A percentile compares a stretch with the other conserved stretches of the same genome.
These are phyloP conservation scores for Dioscorea dumetorum DNA, from an alignment of 106 monocot species.

Conservation along the genomic window DNA sequence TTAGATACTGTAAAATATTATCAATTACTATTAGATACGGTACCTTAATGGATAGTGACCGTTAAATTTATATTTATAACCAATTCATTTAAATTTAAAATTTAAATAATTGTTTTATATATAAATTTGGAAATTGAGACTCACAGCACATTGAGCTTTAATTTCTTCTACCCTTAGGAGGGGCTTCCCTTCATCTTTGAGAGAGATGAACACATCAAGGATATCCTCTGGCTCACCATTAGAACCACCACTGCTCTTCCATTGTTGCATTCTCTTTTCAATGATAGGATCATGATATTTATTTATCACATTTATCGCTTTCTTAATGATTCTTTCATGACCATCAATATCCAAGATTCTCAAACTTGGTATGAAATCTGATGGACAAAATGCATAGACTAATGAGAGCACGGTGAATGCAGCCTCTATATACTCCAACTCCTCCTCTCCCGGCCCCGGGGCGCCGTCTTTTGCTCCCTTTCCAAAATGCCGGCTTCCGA, in stretches of 20 bases:
- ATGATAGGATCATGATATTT: conserved; percentile 25
- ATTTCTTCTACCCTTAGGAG: conserved; percentile 20
- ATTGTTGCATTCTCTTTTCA: conserved; percentile 14
- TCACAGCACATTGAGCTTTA: conserved; percentile 21
- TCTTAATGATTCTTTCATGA: conserved; percentile 18
- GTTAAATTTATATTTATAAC: too few relatives aligned
- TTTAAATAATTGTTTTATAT: too few relatives aligned
- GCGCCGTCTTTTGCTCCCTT: not conserved
- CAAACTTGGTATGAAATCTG: conserved; percentile 24
- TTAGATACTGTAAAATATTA: too few relatives aligned
- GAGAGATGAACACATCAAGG: conserved; percentile 18
- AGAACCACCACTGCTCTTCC: not conserved
- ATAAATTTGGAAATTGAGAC: not conserved
- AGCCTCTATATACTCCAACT: conserved; percentile 22
- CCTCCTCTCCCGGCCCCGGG: conserved; percentile 12
- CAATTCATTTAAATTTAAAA: too few relatives aligned
- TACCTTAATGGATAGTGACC: too few relatives aligned
- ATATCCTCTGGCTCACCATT: conserved; percentile 10
- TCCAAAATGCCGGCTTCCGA: conserved; percentile 14
- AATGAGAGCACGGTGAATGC: not conserved
- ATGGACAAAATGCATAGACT: conserved; percentile 7
- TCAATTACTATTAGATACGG: too few relatives aligned
- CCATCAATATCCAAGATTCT: conserved; percentile 21
- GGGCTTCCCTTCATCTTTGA: conserved; percentile 15
- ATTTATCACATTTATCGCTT: not conserved